phyloP scores from a whole-genome alignment of 2,329 filamentous ascomycete genomes.

The Fusarium sp. region DNA sequence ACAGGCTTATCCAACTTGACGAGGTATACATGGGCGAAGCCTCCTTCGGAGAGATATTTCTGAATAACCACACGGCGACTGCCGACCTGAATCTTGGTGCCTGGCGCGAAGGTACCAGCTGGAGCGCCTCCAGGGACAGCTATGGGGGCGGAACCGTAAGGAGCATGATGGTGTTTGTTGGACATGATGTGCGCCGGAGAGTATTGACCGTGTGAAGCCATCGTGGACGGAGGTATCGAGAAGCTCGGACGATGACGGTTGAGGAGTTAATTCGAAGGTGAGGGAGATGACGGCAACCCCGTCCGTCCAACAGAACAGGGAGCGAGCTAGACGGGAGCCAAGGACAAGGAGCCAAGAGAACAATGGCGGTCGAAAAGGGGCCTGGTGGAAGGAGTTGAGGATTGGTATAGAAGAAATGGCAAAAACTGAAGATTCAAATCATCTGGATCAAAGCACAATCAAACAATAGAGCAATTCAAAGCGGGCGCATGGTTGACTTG shows the following conservation, averaged over 20 bases:
- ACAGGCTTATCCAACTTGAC: constrained; percentile 84
- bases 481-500: constrained; percentile 42
- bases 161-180: constrained; percentile 55
- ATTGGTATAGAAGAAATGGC: constrained; percentile 37
- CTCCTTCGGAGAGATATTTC: constrained; percentile 97
- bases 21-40: constrained; percentile 98
- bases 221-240: constrained; percentile 30
- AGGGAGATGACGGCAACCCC: constrained; percentile 35
- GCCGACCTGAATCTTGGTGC: constrained; percentile 97
- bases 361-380: constrained; percentile 36
- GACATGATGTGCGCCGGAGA: constrained; percentile 44
- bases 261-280: constrained; percentile 20
- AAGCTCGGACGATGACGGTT: constrained; percentile 10
- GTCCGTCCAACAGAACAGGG: constrained; percentile 28
- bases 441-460: constrained; percentile 40
- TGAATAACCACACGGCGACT: constrained; percentile 93
- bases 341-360: constrained; percentile 30
- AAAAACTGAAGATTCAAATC: constrained; percentile 39
- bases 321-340: constrained; percentile 31
- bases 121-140: constrained; percentile 61
- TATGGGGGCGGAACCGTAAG: constrained; percentile 58
- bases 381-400: constrained; percentile 7
- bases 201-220: constrained; percentile 54
- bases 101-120: constrained; percentile 89
- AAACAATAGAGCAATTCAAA: constrained; percentile 40